Base-by-base conservation (phyloP, 441 rosid genomes). In the Euphorbia corollata region DNA sequence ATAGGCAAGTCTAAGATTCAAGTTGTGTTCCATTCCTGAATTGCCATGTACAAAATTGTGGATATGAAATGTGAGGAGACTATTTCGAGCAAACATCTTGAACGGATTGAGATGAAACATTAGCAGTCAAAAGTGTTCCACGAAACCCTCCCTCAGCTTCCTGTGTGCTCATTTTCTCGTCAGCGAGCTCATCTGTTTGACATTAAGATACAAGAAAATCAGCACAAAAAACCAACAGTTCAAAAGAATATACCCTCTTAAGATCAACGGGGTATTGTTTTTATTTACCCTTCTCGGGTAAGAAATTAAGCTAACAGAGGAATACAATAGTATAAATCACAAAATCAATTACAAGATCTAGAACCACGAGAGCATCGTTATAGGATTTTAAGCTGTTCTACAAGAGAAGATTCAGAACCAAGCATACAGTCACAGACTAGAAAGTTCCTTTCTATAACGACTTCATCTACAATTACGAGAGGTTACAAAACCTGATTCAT, bases 141-240 rank as follows among this genome's bases (percentile, higher is more conserved):
- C 91, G 86, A 73, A 94, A 94, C 38, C 99, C 99, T 79, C 78
- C 96, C 78, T 94, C 96, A 6, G 83, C 72, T 77, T 78, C 84
- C 63, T 81, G 83, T 60, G 77, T 71, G 67, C 83, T 83, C 71
- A 79, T 69, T 76, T 85, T 89, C 79, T 81, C 84, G 61, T 78
- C 90, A 73, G 87, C 79, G 67, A 95, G 81, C 83, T 95, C 98
- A 84, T 95, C 99, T 94, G 85, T 71, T 58, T 55, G 73, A 70
- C 68, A 73, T 38, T 54, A 73, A 41, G 36, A 78, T 63, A 60
- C 67, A 34, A 41, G 63, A 64, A 63, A 39, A 70, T 58, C 61
- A 64, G 48, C 32, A 56, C 20, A 9, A 55, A 15, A 2, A 36
- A 67, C 36, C 32, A 15, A 48, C 23, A 54, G 8, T 54, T 56